Percentiles rank a stretch among this genome's conserved stretches.
Evolutionary conservation across 139 green algal species (phyloP).

Genomic region (Closterium sp.): DNA sequence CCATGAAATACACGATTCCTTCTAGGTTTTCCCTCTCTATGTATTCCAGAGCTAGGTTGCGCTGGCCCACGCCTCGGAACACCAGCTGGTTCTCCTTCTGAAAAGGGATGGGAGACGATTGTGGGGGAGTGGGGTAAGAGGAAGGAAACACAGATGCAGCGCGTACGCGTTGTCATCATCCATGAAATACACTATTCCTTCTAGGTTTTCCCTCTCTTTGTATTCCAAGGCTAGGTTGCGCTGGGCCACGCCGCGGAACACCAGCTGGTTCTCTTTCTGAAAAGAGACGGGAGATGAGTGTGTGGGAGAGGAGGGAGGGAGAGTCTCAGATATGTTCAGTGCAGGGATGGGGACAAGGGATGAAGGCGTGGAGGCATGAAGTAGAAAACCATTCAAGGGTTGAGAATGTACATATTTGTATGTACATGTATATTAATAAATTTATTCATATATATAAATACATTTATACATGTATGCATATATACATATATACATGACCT

Average conservation of each 20-base stretch:
- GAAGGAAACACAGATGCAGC: background rate
- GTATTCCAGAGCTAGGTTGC: conserved; percentile 30
- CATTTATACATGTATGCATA: too few relatives aligned
- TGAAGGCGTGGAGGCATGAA: too few relatives aligned
- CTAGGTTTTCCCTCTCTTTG: background rate
- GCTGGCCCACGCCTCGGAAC: conserved; percentile 1
- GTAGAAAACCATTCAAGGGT: too few relatives aligned
- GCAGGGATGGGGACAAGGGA: too few relatives aligned
- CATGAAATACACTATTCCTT: conserved; percentile 18
- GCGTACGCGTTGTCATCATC: conserved; percentile 33
- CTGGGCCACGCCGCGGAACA: conserved; percentile 1
- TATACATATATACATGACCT: too few relatives aligned
- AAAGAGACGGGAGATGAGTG: background rate
- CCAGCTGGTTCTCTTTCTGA: background rate
- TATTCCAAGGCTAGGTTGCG: conserved; percentile 22
- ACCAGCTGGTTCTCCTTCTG: background rate
- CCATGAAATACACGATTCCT: conserved; percentile 23
- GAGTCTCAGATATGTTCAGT: too few relatives aligned
- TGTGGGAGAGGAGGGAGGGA: too few relatives aligned
- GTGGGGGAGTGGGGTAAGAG: background rate
- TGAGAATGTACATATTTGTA: too few relatives aligned
- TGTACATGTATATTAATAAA: too few relatives aligned
- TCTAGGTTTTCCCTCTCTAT: background rate
- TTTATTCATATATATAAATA: too few relatives aligned
- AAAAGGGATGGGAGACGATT: background rate